Evolutionary conservation across 2,329 filamentous ascomycete genomes (phyloP), one percentile per base, ranked within the genome.

Genomic region (Mariannaea sp.): DNA sequence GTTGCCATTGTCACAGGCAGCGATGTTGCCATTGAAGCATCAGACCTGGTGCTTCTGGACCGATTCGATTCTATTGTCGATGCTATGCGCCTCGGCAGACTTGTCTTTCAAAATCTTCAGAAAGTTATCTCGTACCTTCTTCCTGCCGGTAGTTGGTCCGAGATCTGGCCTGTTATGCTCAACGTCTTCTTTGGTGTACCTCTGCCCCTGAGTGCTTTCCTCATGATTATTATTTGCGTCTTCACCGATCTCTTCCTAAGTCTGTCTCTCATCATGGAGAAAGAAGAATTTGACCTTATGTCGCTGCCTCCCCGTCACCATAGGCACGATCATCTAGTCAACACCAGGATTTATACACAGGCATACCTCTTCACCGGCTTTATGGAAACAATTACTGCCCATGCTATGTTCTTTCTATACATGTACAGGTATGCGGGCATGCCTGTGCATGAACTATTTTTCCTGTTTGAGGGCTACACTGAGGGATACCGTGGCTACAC

Each of bases 21-120:
- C 4, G 85, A 88, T 50, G 84, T 88, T 3, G 84, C 85, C 16
- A 87, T 86, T 56, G 75, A 77, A 32, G 81, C 81, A 0, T 85
- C 85, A 0, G 85, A 88, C 55, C 82, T 89, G 35, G 82, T 89
- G 2, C 73, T 89, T 2, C 84, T 86, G 0, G 85, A 89, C 66
- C 87, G 86, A 64, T 90, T 90, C 56, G 85, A 86, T 22, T 85
- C 81, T 22, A 89, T 89, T 57, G 78, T 89, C 39, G 84, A 85
- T 26, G 86, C 85, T 1, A 85, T 89, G 45, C 71, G 72, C 7
- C 68, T 73, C 0, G 73, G 73, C 0, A 68, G 73, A 5, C 71
- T 75, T 0, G 71, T 74, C 8, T 73, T 75, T 59, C 71, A 75
- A 54, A 75, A 75, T 32, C 56, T 75, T 5, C 72, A 75, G 56